phyloP scores from a whole-genome alignment of 2,329 filamentous ascomycete species.

The Rachicladosporium sp. region DNA sequence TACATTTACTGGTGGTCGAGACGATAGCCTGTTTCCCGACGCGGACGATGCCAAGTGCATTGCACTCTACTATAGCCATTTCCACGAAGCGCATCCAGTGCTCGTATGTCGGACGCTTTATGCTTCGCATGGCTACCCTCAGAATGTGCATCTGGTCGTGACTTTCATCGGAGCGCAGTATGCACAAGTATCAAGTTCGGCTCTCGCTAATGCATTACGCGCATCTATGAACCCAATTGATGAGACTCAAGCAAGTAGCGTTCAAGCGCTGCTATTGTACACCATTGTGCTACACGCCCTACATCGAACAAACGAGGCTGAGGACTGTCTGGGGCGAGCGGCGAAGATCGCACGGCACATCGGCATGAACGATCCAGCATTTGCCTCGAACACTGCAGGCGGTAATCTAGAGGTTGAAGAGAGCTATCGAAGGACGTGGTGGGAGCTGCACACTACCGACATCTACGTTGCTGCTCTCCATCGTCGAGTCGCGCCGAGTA shows the following conservation, averaged over 20 bases:
- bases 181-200: conserved; percentile 28
- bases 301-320: conserved; percentile 57
- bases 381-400: conserved; percentile 33
- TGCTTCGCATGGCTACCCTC: conserved; percentile 29
- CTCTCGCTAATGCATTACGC: no score
- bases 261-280: conserved; percentile 68
- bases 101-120: conserved; percentile 36
- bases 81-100: conserved; percentile 45
- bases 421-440: conserved; percentile 81
- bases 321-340: conserved; percentile 53
- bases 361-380: conserved; percentile 59
- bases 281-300: conserved; percentile 68
- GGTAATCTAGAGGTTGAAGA: conserved; percentile 48
- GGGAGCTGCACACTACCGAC: conserved; percentile 72
- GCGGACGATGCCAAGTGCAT: conserved; percentile 29
- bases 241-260: conserved; percentile 14
- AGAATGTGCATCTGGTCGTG: conserved; percentile 41
- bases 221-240: no score
- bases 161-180: conserved; percentile 46
- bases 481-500: conserved; percentile 39
- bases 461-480: conserved; percentile 75
- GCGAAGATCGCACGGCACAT: conserved; percentile 64
- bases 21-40: not conserved
- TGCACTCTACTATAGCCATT: conserved; percentile 44
- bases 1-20: not conserved